Evolutionary conservation across 306 rosid genomes (phyloP).

Genomic region (Quercus wislizeni): DNA sequence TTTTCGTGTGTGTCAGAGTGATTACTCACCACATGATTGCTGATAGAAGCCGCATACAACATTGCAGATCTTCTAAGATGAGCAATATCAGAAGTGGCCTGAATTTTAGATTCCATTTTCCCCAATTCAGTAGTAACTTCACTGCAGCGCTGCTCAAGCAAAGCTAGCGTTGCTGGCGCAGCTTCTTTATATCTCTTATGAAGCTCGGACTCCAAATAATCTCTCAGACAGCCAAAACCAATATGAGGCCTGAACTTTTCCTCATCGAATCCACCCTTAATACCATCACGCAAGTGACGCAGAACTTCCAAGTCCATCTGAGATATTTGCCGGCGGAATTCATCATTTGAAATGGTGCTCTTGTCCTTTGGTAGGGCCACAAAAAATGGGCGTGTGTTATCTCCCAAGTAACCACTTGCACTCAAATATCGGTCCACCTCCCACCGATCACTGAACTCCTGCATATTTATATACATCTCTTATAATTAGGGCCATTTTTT

Average conservation of each 20-base stretch:
- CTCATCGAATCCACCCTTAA: conserved; percentile 91
- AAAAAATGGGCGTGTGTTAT: conserved; percentile 67
- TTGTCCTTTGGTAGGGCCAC: conserved; percentile 91
- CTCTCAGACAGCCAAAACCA: conserved; percentile 81
- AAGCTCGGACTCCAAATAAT: conserved; percentile 85
- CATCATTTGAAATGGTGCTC: conserved; percentile 80
- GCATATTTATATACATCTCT: conserved; percentile 17
- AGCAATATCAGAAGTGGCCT: conserved; percentile 86
- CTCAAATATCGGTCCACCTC: conserved; percentile 98
- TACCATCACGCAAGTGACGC: conserved; percentile 73
- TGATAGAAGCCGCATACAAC: conserved; percentile 78
- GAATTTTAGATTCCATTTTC: conserved; percentile 68
- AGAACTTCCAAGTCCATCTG: conserved; percentile 84
- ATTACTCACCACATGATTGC: conserved; percentile 81
- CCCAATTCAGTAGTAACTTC: conserved; percentile 67
- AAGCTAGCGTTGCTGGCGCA: conserved; percentile 91
- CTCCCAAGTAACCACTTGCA: conserved; percentile 95
- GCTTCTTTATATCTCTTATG: conserved; percentile 98
- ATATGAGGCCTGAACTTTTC: conserved; percentile 69
- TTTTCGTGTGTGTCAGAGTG: not conserved
- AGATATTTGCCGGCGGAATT: conserved; percentile 84
- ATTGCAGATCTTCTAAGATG: conserved; percentile 85
- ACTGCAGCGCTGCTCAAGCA: conserved; percentile 93
- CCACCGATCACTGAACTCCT: conserved; percentile 95
- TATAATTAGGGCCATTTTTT: no score